Evolutionary conservation across 306 rosid genomes (phyloP), one percentile per base, ranked within the genome.

Genomic region (Sechiopsis laciniata): DNA sequence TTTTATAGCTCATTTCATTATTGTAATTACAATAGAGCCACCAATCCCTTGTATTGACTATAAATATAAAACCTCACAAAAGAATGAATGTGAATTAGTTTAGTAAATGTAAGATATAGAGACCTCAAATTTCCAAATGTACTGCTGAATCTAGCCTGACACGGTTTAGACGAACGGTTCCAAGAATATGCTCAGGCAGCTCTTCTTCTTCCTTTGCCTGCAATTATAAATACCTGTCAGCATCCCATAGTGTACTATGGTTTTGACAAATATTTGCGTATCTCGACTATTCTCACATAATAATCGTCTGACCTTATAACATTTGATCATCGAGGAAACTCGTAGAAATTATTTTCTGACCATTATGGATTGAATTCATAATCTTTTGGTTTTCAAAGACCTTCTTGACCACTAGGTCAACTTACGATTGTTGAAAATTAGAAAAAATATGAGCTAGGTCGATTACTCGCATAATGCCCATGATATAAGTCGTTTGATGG

Each of bases 171-270:
- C 96, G 86, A 59, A 90, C 96, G 3, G 96, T 90, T 65, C 96
- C 98, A 19, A 93, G 98, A 84, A 93, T 67, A 82, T 83, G 90
- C 80, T 93, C 98, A 0, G 98, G 98, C 67, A 93, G 75, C 78
- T 88, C 96, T 37, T 37, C 80, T 78, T 83, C 96, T 81, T 87
- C 96, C 81, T 85, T 88, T 55, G 89, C 98, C 98, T 93, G 83
- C 76, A 78, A 59, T 19, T 24, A 2, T 55, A 14, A 46, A 48
- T 52, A 68, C 2, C 35, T 68, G 55, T 61, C 15, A 73, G 55
- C 55, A 55, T 40, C 76, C 53, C 37, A 73, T 13, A 10, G 22
- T 2, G 22, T 67, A 67, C 29, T 15, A 19, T 42, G 71, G 40
- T n/a, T 37, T 29, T 37, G 22, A n/a, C 24, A 37, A 3, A 61